These are phyloP conservation scores for Coniochaeta pulveracea DNA, from an alignment of 2,329 filamentous ascomycete genomes.

Conservation along the genomic window DNA sequence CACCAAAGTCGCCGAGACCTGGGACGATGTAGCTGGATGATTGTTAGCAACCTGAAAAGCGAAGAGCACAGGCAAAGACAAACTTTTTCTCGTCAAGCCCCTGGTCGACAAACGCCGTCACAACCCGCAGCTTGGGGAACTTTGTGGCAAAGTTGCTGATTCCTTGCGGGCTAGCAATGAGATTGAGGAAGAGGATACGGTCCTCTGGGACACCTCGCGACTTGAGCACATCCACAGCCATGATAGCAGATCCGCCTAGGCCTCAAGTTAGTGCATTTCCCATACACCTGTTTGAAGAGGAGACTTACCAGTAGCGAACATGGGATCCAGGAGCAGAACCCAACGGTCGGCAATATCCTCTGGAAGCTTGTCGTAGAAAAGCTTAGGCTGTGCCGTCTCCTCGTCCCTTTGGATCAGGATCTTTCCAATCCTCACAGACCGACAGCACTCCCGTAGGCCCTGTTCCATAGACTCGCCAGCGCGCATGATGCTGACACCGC, in stretches of 20 bases:
- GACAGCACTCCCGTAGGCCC: slow-evolving; percentile 88
- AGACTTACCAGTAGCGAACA: slow-evolving; percentile 83
- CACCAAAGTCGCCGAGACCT: slow-evolving; percentile 88
- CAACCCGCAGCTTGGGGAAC: slow-evolving; percentile 81
- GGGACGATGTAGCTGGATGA: slow-evolving; percentile 77
- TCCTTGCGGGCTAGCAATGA: slow-evolving; percentile 94
- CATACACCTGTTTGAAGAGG: background rate
- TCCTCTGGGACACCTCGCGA: slow-evolving; percentile 87
- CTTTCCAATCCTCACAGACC: slow-evolving; percentile 96
- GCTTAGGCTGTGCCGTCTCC: slow-evolving; percentile 80
- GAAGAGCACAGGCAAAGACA: slow-evolving; percentile 4
- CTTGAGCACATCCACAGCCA: slow-evolving; percentile 91
- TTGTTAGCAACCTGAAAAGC: slow-evolving; percentile 21
- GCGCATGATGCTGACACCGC: slow-evolving; percentile 96
- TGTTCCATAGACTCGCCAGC: slow-evolving; percentile 98
- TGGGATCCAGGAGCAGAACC: slow-evolving; percentile 92
- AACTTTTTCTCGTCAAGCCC: slow-evolving; percentile 97
- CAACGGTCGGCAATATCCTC: slow-evolving; percentile 87
- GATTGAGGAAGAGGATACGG: slow-evolving; percentile 87
- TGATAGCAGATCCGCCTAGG: slow-evolving; percentile 82
- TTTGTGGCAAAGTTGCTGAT: slow-evolving; percentile 79
- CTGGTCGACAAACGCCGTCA: slow-evolving; percentile 88
- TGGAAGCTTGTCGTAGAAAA: slow-evolving; percentile 97
- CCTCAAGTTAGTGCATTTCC: slow-evolving; percentile 6
- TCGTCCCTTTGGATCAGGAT: slow-evolving; percentile 97